Conservation (phyloP, 2,329 filamentous ascomycete species). For the Alternaria sp. region DNA sequence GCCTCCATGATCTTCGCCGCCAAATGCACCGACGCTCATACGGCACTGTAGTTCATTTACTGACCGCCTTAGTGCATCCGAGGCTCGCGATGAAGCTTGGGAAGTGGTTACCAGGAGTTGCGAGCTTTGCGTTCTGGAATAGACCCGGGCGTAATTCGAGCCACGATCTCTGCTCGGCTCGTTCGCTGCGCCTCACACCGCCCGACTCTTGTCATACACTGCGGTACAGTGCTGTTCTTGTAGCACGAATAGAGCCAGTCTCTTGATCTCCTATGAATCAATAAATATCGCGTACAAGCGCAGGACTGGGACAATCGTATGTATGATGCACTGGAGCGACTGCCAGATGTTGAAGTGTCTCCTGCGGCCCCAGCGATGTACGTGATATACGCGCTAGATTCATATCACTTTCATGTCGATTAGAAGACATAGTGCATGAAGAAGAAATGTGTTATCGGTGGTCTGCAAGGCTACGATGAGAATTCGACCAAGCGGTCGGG, state of each 20-base stretch:
- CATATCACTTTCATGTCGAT: background rate
- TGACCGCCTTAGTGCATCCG: background rate
- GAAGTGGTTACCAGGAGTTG: background rate
- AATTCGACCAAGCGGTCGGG: background rate
- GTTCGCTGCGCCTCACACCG: background rate
- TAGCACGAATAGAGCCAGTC: background rate
- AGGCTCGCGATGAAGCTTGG: background rate
- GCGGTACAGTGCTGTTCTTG: background rate
- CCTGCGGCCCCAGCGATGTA: background rate
- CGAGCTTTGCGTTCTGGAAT: background rate
- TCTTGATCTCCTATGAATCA: background rate
- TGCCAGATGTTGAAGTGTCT: background rate
- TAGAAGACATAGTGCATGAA: background rate
- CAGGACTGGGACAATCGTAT: background rate
- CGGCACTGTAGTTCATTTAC: background rate
- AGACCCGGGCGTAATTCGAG: background rate
- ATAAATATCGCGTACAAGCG: background rate
- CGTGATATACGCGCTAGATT: background rate
- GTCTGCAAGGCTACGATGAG: background rate
- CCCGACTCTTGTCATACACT: background rate
- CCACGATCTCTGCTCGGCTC: background rate
- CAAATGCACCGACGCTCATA: background rate
- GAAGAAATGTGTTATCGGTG: background rate
- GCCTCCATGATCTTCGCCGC: conserved; percentile 3
- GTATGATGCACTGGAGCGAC: background rate